Conservation (phyloP, 2,329 filamentous ascomycete species). For the Aspergillus hortae region DNA sequence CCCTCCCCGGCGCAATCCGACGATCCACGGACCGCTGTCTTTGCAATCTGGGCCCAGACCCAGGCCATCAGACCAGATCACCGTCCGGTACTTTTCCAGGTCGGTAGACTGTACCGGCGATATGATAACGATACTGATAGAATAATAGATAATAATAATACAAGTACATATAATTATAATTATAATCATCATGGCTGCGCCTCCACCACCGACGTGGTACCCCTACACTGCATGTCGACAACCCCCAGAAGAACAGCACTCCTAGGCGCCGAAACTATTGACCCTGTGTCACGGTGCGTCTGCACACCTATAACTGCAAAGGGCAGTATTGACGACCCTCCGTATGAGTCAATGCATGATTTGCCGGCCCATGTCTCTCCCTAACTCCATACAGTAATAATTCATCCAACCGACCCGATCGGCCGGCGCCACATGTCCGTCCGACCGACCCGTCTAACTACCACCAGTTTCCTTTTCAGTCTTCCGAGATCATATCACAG, state of each 20-base stretch:
- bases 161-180: too few species aligned
- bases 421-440: too few species aligned
- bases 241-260: too few species aligned
- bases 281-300: slow-evolving; percentile 6
- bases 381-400: too few species aligned
- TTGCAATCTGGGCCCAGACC: neutral
- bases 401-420: too few species aligned
- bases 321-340: neutral
- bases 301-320: neutral
- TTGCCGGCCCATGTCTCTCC: too few species aligned
- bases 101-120: too few species aligned
- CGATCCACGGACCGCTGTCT: neutral
- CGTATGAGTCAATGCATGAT: neutral
- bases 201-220: slow-evolving; percentile 14
- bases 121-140: slow-evolving; percentile 3
- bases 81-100: neutral
- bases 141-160: too few species aligned
- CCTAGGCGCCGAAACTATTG: slow-evolving; percentile 5
- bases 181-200: slow-evolving; percentile 6
- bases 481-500: too few species aligned
- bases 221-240: slow-evolving; percentile 2
- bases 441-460: too few species aligned
- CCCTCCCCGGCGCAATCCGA: neutral
- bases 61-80: neutral
- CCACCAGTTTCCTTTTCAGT: too few species aligned